Percentiles rank a stretch among this genome's conserved stretches.
These are phyloP conservation scores for Fragaria ananassa DNA, from an alignment of 306 rosid species.

Conservation along the genomic window DNA sequence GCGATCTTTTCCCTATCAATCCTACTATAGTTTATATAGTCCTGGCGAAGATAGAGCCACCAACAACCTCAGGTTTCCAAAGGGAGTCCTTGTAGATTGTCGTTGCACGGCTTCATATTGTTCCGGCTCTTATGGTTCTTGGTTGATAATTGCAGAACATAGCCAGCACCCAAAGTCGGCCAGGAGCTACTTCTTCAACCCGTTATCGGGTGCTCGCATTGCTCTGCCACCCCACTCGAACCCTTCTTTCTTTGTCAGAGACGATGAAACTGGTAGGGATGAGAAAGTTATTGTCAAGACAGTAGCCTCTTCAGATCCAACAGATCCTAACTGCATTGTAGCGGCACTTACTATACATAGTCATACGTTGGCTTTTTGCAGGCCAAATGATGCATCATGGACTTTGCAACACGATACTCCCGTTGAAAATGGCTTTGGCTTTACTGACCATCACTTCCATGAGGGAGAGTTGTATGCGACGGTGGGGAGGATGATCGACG, in stretches of 20 bases:
- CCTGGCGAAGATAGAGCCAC: too few relatives aligned
- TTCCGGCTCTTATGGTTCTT: neutral
- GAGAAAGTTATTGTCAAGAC: neutral
- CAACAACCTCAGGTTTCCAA: too few relatives aligned
- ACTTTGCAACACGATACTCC: neutral
- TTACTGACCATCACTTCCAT: neutral
- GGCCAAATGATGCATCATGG: neutral
- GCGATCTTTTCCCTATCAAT: too few relatives aligned
- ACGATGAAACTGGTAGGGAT: neutral
- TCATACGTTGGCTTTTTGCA: neutral
- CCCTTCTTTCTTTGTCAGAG: neutral
- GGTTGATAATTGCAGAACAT: neutral
- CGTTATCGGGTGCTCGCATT: neutral
- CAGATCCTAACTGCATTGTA: neutral
- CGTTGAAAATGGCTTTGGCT: neutral
- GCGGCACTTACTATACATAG: neutral
- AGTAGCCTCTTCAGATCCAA: slow-evolving; percentile 1
- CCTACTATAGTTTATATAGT: too few relatives aligned
- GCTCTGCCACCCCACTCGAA: neutral
- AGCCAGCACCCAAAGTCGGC: neutral
- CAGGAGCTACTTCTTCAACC: neutral
- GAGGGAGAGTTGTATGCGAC: neutral
- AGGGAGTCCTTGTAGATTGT: neutral
- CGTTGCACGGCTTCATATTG: neutral
- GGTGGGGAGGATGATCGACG: neutral